Evolutionary conservation across 2,329 filamentous ascomycete species (phyloP), one percentile per base, ranked within the genome.

Genomic region (Albophoma yamanashiensis): DNA sequence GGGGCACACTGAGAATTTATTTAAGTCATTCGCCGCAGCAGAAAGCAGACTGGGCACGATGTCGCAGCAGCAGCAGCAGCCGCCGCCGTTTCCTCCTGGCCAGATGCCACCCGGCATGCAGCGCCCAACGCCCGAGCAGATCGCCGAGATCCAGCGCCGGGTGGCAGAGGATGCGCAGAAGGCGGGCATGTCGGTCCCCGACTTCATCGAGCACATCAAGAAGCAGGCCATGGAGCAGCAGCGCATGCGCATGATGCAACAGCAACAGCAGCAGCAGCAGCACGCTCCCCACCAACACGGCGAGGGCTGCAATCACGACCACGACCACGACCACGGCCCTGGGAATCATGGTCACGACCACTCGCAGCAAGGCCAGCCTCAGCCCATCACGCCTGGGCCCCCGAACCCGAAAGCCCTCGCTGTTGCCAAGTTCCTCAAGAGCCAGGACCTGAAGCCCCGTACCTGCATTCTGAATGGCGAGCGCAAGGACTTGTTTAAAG

Each of bases 401-500:
- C 91, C 93, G 6, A 94, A 96, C 67, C 93, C 93, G 45, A 86
- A 92, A 69, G 92, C 92, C 25, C 77, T 97, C 55, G 92, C 92
- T 11, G 83, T 99, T 59, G 95, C 94, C 66, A 88, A 91, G 69
- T 99, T 96, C 76, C 78, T 99, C 62, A 86, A 87, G 66, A 75
- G 82, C 61, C 92, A 97, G 76, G 85, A 94, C 62, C 78, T 99
- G 65, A 99, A 99, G 82, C 82, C 84, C 22, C 83, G 94, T 64
- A 97, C 92, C 22, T 93, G 90, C 73, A 95, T 99, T 64, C 83
- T 97, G 65, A 92, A 97, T 66, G 94, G 94, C 68, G 92, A 97
- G 81, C 85, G 94, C 69, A 97, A 96, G 77, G 93, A 99, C 66
- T 95, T 99, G 90, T 97, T 99, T 76, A 89, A 88, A 82, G 92